A percentile compares a stretch with the other conserved stretches of the same genome.
Conservation (phyloP, 768 basidiomycete species). For the Mycena polygramma region DNA sequence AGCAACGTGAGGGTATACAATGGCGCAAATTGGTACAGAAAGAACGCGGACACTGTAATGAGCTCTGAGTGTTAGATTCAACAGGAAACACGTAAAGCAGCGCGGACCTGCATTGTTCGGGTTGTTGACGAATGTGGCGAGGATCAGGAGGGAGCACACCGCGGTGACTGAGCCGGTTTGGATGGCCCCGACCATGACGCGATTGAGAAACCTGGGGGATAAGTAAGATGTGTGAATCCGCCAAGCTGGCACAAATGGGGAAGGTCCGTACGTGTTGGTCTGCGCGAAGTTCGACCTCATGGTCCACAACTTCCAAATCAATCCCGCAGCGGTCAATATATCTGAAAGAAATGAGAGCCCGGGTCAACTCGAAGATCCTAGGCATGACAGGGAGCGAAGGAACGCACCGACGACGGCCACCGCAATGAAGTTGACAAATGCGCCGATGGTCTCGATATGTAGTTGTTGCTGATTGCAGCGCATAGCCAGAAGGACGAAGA, state of each 20-base stretch:
- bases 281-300: slow-evolving; percentile 14
- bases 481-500: too few relatives aligned
- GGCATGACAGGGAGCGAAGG: too few relatives aligned
- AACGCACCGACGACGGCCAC: too few relatives aligned
- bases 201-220: slow-evolving; percentile 5
- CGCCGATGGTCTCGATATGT: too few relatives aligned
- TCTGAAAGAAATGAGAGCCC: neutral
- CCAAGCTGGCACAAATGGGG: too few relatives aligned
- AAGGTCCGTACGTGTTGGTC: slow-evolving; percentile 13
- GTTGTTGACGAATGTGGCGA: slow-evolving; percentile 9
- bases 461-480: too few relatives aligned
- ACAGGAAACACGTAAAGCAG: neutral
- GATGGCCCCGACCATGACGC: slow-evolving; percentile 10
- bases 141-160: slow-evolving; percentile 2
- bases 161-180: slow-evolving; percentile 9
- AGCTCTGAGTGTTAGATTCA: too few relatives aligned
- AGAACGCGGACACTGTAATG: too few relatives aligned
- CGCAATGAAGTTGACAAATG: too few relatives aligned
- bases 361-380: too few relatives aligned
- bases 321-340: neutral
- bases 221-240: neutral
- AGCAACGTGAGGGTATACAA: too few relatives aligned
- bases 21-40: too few relatives aligned
- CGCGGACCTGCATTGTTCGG: slow-evolving; percentile 12
- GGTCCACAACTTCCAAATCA: slow-evolving; percentile 12